Evolutionary conservation across 306 rosid genomes (phyloP), one percentile per base, ranked within the genome.

Genomic region (Argentina anserina): DNA sequence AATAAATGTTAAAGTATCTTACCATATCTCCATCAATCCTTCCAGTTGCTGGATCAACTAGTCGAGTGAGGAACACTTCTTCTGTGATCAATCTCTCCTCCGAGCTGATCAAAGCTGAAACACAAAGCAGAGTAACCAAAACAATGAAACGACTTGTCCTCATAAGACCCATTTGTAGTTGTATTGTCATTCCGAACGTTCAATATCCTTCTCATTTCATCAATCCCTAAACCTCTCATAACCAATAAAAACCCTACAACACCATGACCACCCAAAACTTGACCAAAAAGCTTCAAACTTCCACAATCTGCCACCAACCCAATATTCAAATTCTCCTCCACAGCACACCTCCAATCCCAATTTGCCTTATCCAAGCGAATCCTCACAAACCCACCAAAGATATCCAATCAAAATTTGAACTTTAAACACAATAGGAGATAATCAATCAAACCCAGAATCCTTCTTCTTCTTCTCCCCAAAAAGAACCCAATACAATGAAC

Each of bases 21-120:
- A 95, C 99, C 97, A 84, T 70, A 69, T 84, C 85, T 67, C 74
- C 74, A 70, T 87, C 80, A 42, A 90, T 71, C 61, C 82, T 36
- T 64, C 87, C 88, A 77, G 88, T 78, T 15, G 74, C 45, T 4
- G 89, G 92, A 81, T 84, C 90, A 59, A 90, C 85, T 20, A 88
- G 71, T 76, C 77, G 91, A 81, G 72, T 73, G 56, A 87, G 78
- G 67, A 84, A 67, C 58, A 78, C 80, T 71, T 84, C 86, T 62
- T 70, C 86, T 61, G 82, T 40, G 74, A 42, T 82, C 56, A 74
- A 80, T 70, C 78, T 78, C 49, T 76, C 86, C 71, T 80, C 79
- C 23, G 81, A 79, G 78, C 83, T 79, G 28, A 67, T 43, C 20
- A 83, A 85, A 31, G 75, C 71, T 41, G 79, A 76, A 75, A 68